Percentiles rank a stretch among this genome's conserved stretches.
Conservation (phyloP, 495 filamentous ascomycete genomes). For the Tuber borchii region DNA sequence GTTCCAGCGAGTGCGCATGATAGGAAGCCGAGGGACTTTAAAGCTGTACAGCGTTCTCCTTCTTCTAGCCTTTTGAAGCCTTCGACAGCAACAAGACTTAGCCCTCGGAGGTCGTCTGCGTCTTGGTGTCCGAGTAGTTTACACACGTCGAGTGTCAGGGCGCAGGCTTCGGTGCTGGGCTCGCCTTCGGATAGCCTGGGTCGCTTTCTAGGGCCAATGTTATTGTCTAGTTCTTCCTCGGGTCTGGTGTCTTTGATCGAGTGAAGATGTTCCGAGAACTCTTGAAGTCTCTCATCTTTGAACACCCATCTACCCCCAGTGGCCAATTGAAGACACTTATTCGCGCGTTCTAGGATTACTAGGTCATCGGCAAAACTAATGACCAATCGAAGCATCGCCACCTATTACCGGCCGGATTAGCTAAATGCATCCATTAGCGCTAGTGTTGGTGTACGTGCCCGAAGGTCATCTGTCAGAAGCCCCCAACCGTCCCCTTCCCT, state of each 20-base stretch:
- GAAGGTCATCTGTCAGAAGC: constrained; percentile 25
- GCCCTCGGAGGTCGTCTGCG: constrained; percentile 18
- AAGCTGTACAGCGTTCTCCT: constrained; percentile 29
- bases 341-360: constrained; percentile 17
- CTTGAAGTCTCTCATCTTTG: constrained; percentile 22
- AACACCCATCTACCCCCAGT: constrained; percentile 31
- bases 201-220: constrained; percentile 24
- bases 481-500: constrained; percentile 14
- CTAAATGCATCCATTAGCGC: background rate
- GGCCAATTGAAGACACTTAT: constrained; percentile 15
- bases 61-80: constrained; percentile 34
- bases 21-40: constrained; percentile 45
- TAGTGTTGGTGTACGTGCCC: constrained; percentile 17
- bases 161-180: constrained; percentile 22
- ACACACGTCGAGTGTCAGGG: constrained; percentile 16
- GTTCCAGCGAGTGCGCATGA: constrained; percentile 47
- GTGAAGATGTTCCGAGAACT: constrained; percentile 17
- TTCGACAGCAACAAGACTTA: constrained; percentile 26
- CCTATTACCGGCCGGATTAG: constrained; percentile 15
- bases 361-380: constrained; percentile 19
- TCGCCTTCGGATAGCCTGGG: constrained; percentile 24
- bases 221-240: constrained; percentile 22
- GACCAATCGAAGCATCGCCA: constrained; percentile 25
- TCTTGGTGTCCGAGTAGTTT: constrained; percentile 29
- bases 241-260: constrained; percentile 8